Conservation (phyloP, 2,329 filamentous ascomycete species). For the Botrytis deweyae region DNA sequence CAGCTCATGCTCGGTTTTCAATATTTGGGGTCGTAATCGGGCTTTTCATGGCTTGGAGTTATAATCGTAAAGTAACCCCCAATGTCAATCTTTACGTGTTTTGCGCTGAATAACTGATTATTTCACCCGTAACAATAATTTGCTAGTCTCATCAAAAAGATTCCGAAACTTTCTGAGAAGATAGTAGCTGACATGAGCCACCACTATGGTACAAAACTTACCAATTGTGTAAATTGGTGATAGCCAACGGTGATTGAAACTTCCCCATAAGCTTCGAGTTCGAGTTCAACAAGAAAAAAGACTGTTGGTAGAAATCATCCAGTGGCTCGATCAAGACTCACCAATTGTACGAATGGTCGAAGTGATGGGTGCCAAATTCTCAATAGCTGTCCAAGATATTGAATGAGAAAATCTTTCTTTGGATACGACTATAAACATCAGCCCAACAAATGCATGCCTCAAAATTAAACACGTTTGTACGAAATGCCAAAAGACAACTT, state of each 20-base stretch:
- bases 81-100: constrained; percentile 1
- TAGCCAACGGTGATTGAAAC: neutral
- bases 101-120: neutral
- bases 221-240: neutral
- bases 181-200: neutral
- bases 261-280: neutral
- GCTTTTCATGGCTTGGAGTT: neutral
- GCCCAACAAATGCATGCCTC: constrained; percentile 15
- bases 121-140: neutral
- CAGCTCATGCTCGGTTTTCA: neutral
- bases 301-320: neutral
- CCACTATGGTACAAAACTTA: neutral
- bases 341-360: neutral
- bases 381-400: neutral
- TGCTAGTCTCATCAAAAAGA: neutral
- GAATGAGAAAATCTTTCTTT: constrained; percentile 8
- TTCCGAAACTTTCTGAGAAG: neutral
- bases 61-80: neutral
- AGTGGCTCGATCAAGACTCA: neutral
- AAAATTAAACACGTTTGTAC: neutral
- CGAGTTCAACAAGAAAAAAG: neutral
- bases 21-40: neutral
- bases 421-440: constrained; percentile 22
- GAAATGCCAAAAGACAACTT: neutral
- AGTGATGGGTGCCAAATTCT: neutral